A percentile compares a stretch with the other conserved stretches of the same genome.
Conservation (phyloP, 148 eudicot genomes). For the Chenopodium quinoa region DNA sequence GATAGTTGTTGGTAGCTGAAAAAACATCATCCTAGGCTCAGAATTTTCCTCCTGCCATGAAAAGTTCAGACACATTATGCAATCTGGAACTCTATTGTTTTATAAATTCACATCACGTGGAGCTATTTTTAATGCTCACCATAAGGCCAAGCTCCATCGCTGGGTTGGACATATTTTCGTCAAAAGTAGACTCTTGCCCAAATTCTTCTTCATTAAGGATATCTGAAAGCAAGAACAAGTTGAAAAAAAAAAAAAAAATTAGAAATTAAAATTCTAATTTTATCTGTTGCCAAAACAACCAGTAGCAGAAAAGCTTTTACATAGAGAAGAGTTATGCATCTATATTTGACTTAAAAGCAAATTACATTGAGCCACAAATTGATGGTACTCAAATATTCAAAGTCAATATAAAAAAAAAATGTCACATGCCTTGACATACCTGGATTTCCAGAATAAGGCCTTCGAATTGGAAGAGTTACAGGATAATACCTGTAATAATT, state of each 20-base stretch:
- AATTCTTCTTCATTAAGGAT: slow-evolving; percentile 56
- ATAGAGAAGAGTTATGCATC: not conserved
- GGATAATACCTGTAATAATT: slow-evolving; percentile 74
- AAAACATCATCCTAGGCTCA: slow-evolving; percentile 46
- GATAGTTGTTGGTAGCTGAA: slow-evolving; percentile 62
- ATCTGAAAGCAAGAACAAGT: slow-evolving; percentile 36
- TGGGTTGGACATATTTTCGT: slow-evolving; percentile 39
- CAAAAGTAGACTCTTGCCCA: slow-evolving; percentile 43
- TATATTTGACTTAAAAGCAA: not conserved
- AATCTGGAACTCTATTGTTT: not conserved
- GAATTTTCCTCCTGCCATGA: slow-evolving; percentile 47
- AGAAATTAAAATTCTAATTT: not conserved
- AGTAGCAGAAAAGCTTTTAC: not conserved
- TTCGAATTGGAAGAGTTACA: slow-evolving; percentile 58
- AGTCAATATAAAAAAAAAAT: not conserved
- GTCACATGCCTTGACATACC: slow-evolving; percentile 37
- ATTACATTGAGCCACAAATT: not conserved
- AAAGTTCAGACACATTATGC: not conserved
- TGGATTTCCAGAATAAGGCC: slow-evolving; percentile 91
- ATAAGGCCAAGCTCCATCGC: slow-evolving; percentile 61
- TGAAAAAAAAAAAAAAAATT: too few relatives aligned
- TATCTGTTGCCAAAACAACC: not conserved
- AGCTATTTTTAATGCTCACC: slow-evolving; percentile 40
- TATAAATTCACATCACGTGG: not conserved
- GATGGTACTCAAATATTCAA: not conserved